Evolutionary conservation across 2,329 filamentous ascomycete genomes (phyloP).

Genomic region (Phyllosticta citriasiana): DNA sequence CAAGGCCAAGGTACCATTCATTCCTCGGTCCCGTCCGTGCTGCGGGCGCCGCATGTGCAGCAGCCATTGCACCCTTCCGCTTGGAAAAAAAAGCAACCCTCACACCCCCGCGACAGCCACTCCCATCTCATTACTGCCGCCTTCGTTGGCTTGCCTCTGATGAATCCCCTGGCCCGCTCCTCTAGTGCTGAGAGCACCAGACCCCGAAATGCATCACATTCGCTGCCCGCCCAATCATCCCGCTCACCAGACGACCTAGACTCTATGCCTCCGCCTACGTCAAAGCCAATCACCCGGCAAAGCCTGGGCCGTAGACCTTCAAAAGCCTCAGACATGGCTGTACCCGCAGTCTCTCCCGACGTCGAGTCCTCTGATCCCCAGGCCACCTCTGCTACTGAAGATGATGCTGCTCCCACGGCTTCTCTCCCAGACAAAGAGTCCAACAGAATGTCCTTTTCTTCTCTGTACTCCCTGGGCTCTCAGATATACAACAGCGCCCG

Average conservation of each 20-base stretch:
- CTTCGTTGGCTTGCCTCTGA: background rate
- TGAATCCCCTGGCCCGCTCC: slow-evolving; percentile 22
- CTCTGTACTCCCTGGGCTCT: slow-evolving; percentile 59
- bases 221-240: slow-evolving; percentile 39
- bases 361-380: slow-evolving; percentile 12
- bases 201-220: slow-evolving; percentile 25
- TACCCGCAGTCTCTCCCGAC: slow-evolving; percentile 25
- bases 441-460: slow-evolving; percentile 64
- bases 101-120: background rate
- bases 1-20: background rate
- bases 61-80: background rate
- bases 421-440: slow-evolving; percentile 36
- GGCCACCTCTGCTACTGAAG: slow-evolving; percentile 38
- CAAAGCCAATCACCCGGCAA: slow-evolving; percentile 34
- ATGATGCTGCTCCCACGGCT: slow-evolving; percentile 34
- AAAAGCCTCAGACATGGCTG: slow-evolving; percentile 29
- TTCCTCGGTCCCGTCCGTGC: background rate
- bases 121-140: background rate
- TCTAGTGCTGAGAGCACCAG: slow-evolving; percentile 29
- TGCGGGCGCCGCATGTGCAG: background rate
- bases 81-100: background rate
- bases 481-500: slow-evolving; percentile 43
- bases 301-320: slow-evolving; percentile 31
- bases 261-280: slow-evolving; percentile 49
- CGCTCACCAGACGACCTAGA: slow-evolving; percentile 50